phyloP scores from a whole-genome alignment of 2,329 filamentous ascomycete species.

The Rutstroemia sp. region DNA sequence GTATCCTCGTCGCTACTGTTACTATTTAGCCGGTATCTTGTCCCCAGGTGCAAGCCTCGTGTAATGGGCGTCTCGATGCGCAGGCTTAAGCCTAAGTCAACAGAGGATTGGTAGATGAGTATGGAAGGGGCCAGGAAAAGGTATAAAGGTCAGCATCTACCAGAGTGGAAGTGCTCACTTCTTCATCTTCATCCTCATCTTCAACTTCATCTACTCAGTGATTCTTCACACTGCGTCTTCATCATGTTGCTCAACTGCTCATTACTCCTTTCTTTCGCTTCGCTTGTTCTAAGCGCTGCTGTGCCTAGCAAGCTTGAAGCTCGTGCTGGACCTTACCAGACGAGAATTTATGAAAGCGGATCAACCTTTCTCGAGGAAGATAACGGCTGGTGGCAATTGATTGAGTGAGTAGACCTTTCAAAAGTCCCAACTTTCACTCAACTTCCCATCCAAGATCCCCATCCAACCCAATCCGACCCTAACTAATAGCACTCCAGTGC shows the following conservation, averaged over 20 bases:
- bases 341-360: neutral
- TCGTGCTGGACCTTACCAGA: conserved; percentile 4
- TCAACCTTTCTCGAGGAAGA: conserved; percentile 6
- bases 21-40: too few species aligned
- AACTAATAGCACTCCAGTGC: neutral
- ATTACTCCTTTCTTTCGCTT: neutral
- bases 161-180: too few species aligned
- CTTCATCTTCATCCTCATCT: too few species aligned
- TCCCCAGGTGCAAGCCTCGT: too few species aligned
- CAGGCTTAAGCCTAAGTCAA: too few species aligned
- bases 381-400: conserved; percentile 10
- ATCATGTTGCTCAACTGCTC: neutral
- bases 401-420: neutral
- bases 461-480: too few species aligned
- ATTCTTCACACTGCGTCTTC: neutral
- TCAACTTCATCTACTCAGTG: too few species aligned
- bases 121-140: too few species aligned
- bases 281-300: neutral
- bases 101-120: too few species aligned
- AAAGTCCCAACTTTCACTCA: neutral
- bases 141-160: too few species aligned
- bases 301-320: neutral
- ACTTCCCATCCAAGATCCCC: neutral
- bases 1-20: too few species aligned
- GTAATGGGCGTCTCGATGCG: too few species aligned